Evolutionary conservation across 2,329 filamentous ascomycete genomes (phyloP), one percentile per base, ranked within the genome.

Genomic region (Phialophora expanda): DNA sequence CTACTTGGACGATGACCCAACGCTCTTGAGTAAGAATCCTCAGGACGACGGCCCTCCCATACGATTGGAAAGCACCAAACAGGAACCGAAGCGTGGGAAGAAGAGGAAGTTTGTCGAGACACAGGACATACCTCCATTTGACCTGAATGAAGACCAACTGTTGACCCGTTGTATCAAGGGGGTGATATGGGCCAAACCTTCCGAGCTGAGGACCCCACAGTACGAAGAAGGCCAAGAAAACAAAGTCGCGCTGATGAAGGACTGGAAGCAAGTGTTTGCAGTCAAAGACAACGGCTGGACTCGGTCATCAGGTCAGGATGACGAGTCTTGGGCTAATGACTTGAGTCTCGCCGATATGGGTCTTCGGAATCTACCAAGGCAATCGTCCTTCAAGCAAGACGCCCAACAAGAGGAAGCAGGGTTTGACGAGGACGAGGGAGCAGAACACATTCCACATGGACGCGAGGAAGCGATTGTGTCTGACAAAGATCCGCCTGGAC

Each of bases 211-310:
- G 17, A 63, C 75, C 2, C 69, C 75, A 22, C 64, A 76, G 11
- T 78, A 80, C 59, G 73, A 78, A 30, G 77, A 77, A 0, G 79
- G 79, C 3, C 71, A 77, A 3, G 78, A 77, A 3, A 76, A 80
- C 24, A 77, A 77, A 59, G 79, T 83, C 0, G 75, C 81, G 1
- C 66, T 83, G 20, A 73, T 82, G 56, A 77, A 79, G 67, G 78
- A 82, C 69, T 82, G 81, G 80, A 75, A 79, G 22, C 78, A 82
- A 63, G 70, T 80, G 2, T 82, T 82, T 46, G 65, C 65, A 2
- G 66, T 64, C 51, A 67, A 55, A 28, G 58, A 66, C 26, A 64
- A 60, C 30, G 69, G 68, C 20, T 72, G 69, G 62, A 41, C 56
- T 58, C 57, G 60, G 30, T 46, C 56, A 26, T 26, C 41, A 26